phyloP scores from a whole-genome alignment of 371 early-diverging fungal genomes.

The Mycotypha africana region DNA sequence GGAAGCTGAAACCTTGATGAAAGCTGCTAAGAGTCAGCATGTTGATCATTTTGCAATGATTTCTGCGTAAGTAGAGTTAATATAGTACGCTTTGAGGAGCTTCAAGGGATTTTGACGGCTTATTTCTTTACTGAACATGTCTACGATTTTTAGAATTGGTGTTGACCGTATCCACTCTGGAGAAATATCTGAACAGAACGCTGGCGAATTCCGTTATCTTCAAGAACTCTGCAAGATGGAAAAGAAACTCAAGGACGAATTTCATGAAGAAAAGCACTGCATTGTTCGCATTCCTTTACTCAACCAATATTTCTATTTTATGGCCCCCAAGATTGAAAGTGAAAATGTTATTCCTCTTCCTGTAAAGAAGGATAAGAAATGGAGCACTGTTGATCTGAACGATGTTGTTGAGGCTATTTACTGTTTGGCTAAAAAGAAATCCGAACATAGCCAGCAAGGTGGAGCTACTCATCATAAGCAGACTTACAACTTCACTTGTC shows the following conservation, averaged over 20 bases:
- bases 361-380: constrained; percentile 21
- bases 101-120: no score
- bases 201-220: constrained; percentile 7
- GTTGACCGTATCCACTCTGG: constrained; percentile 18
- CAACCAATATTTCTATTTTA: constrained; percentile 29
- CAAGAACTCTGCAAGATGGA: constrained; percentile 22
- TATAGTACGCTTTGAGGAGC: no score
- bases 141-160: constrained; percentile 34
- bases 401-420: constrained; percentile 29
- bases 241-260: constrained; percentile 22
- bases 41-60: constrained; percentile 26
- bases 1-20: constrained; percentile 30
- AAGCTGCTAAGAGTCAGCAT: constrained; percentile 14
- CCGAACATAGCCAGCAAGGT: constrained; percentile 1
- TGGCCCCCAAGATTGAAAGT: constrained; percentile 26
- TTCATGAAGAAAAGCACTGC: constrained; percentile 12
- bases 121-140: no score
- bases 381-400: constrained; percentile 25
- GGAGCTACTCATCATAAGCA: constrained; percentile 10
- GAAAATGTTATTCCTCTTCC: constrained; percentile 20
- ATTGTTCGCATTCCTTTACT: constrained; percentile 21
- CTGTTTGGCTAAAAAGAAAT: constrained; percentile 13
- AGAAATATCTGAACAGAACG: no score
- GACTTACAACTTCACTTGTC: constrained; percentile 20
- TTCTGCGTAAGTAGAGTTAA: constrained; percentile 24